These are phyloP conservation scores for Debaryomycetaceae sp. DNA, from an alignment of 1,139 yeast species.

Conservation along the genomic window DNA sequence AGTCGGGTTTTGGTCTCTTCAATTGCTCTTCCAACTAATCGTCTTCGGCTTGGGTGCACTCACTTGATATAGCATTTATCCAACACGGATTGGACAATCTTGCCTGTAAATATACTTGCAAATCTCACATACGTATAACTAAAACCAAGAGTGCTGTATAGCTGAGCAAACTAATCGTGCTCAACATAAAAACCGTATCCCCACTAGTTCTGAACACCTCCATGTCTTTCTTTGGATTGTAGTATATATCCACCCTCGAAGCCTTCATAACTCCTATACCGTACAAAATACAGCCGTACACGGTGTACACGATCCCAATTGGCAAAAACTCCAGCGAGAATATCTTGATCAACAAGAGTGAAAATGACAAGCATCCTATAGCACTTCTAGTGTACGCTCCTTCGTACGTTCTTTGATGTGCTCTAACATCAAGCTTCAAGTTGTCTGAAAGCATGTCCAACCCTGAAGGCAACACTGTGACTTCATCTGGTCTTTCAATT, in stretches of 20 bases:
- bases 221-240: slow-evolving; percentile 36
- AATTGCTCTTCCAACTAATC: slow-evolving; percentile 73
- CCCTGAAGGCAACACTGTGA: slow-evolving; percentile 23
- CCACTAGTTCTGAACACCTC: slow-evolving; percentile 51
- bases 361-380: slow-evolving; percentile 43
- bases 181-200: slow-evolving; percentile 42
- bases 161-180: slow-evolving; percentile 42
- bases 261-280: slow-evolving; percentile 47
- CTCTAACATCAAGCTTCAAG: slow-evolving; percentile 50
- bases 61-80: slow-evolving; percentile 11
- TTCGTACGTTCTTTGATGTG: slow-evolving; percentile 60
- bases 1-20: slow-evolving; percentile 93
- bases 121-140: slow-evolving; percentile 30
- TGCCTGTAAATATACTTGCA: background rate
- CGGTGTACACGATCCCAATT: slow-evolving; percentile 50
- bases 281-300: slow-evolving; percentile 48
- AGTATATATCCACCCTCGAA: slow-evolving; percentile 42
- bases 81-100: background rate
- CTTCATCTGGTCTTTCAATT: background rate
- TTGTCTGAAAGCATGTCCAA: slow-evolving; percentile 32
- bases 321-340: slow-evolving; percentile 52
- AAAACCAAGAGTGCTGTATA: slow-evolving; percentile 44
- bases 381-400: slow-evolving; percentile 59
- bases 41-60: slow-evolving; percentile 73
- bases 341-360: slow-evolving; percentile 48